Conservation (phyloP, 2,329 filamentous ascomycete species). For the Arthroderma uncinatum region DNA sequence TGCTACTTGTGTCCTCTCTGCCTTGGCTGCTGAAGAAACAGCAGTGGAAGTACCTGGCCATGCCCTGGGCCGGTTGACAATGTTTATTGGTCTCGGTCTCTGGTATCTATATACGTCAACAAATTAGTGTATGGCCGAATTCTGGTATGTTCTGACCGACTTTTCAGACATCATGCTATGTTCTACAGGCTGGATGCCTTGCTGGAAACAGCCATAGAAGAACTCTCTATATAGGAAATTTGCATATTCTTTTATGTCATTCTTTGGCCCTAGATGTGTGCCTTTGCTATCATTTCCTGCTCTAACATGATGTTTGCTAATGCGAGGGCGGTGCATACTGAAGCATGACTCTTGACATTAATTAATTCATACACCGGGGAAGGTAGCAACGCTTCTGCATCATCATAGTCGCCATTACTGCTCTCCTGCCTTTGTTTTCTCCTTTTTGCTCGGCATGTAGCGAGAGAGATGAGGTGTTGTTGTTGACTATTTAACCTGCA, state of each 20-base stretch:
- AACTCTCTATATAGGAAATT: not conserved
- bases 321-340: not conserved
- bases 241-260: not conserved
- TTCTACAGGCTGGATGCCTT: not conserved
- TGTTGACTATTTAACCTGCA: constrained; percentile 1
- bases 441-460: not conserved
- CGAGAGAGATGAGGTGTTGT: not conserved
- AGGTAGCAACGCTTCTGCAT: not conserved
- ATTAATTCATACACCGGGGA: not conserved
- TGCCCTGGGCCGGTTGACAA: not conserved
- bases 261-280: not conserved
- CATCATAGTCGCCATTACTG: not conserved
- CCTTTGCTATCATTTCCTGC: not conserved
- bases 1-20: not conserved
- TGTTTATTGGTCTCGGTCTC: not conserved
- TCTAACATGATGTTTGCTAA: not conserved
- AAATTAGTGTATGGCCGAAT: not conserved
- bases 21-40: not conserved
- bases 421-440: not conserved
- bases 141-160: not conserved
- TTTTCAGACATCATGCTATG: not conserved
- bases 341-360: not conserved
- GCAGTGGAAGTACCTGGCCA: not conserved
- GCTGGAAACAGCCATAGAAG: not conserved
- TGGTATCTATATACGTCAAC: not conserved